Conservation (phyloP, 164 flowering plant genomes). For the Litsea cubeba region DNA sequence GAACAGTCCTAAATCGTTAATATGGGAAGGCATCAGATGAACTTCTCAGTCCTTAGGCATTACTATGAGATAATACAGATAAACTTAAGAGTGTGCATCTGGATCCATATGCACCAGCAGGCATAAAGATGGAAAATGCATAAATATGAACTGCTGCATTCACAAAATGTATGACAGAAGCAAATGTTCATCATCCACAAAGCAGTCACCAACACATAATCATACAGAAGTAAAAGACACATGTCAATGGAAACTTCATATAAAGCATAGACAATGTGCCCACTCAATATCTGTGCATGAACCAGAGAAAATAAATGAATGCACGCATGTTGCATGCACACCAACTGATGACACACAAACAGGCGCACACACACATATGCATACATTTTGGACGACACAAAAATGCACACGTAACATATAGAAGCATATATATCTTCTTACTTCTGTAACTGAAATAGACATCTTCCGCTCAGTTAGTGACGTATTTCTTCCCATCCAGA, state of each 20-base stretch:
- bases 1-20: background rate
- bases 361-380: background rate
- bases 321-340: background rate
- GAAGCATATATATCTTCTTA: slow-evolving; percentile 19
- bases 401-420: background rate
- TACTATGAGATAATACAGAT: background rate
- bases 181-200: background rate
- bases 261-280: background rate
- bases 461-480: slow-evolving; percentile 50
- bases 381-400: background rate
- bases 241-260: background rate
- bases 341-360: background rate
- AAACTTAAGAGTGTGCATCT: background rate
- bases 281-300: background rate
- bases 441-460: slow-evolving; percentile 49
- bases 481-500: slow-evolving; percentile 71
- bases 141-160: background rate
- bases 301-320: background rate
- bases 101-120: background rate
- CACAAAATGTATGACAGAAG: slow-evolving; percentile 1
- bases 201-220: no score
- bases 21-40: background rate
- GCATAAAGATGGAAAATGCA: background rate
- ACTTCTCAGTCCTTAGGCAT: no score
- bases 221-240: no score